Evolutionary conservation across 345 rosid species (phyloP), one percentile per base, ranked within the genome.

Genomic region (Gossypium stocksii): DNA sequence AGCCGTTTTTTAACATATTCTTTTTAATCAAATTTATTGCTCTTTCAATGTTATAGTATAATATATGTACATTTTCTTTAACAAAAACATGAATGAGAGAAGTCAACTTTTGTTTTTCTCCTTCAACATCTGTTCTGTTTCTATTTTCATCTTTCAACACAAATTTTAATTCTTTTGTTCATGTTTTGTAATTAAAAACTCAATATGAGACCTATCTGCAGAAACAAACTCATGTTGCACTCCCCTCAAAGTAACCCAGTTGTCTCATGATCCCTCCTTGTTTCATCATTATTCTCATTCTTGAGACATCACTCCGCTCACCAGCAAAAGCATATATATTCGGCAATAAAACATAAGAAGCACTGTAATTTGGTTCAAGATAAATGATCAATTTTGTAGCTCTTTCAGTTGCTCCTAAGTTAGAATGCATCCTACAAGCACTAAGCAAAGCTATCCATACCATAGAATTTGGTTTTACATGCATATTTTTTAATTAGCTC

Each of bases 391-490:
- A 34, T 11, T 73, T 75, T 45, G 90, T 86, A 76, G 85, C 91
- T 82, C 88, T 88, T 83, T 93, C 92, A 29, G 91, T 91, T 17
- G 84, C 75, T 51, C 78, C 83, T 56, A 89, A 16, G 81, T 89
- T 83, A 45, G n/a, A 85, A 76, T 86, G 89, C 85, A 85, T 78
- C 72, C 82, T 87, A 56, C 91, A 86, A 64, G 97, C 92, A 79
- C 97, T 84, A 9, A 90, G 95, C 43, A 93, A 86, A 70, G 92
- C 85, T 46, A 89, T 67, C 97, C 95, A 93, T 51, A 90, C 77
- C 67, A 66, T 71, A 38, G 85, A 77, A 80, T 84, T 91, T 66
- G 92, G 83, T 77, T 84, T 44, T 82, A 84, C 19, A 6, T 82
- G 82, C 89, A 87, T 89, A 70, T 69, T 83, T 74, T 72, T 60